phyloP scores from a whole-genome alignment of 2,329 filamentous ascomycete genomes.

The Pseudogymnoascus sp. region DNA sequence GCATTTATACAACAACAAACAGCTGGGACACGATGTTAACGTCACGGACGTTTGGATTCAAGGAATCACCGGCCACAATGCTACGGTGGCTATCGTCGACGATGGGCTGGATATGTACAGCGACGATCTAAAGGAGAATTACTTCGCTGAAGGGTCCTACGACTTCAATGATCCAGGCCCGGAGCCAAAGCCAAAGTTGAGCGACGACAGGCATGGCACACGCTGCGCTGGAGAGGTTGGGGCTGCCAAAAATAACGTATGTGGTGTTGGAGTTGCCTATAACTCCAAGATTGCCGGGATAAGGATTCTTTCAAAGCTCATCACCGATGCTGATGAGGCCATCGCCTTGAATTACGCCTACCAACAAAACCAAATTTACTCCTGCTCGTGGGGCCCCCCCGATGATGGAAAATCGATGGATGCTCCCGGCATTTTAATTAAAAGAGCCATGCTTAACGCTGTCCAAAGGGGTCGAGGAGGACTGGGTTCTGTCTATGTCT shows the following conservation, averaged over 20 bases:
- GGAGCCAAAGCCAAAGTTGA: slow-evolving; percentile 73
- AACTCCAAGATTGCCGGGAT: slow-evolving; percentile 85
- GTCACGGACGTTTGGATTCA: slow-evolving; percentile 90
- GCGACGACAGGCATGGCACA: slow-evolving; percentile 85
- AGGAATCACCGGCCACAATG: slow-evolving; percentile 81
- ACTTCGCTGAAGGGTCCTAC: slow-evolving; percentile 85
- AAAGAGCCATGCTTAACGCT: slow-evolving; percentile 83
- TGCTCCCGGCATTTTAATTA: slow-evolving; percentile 79
- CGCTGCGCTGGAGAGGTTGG: slow-evolving; percentile 91
- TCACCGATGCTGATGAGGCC: slow-evolving; percentile 88
- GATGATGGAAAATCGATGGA: slow-evolving; percentile 95
- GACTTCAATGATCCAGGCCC: slow-evolving; percentile 85
- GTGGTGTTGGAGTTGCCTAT: slow-evolving; percentile 92
- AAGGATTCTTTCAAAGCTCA: slow-evolving; percentile 83
- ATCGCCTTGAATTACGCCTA: slow-evolving; percentile 86
- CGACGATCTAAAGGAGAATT: slow-evolving; percentile 84
- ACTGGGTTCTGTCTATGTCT: slow-evolving; percentile 87
- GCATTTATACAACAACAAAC: slow-evolving; percentile 81
- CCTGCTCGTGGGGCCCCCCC: slow-evolving; percentile 95
- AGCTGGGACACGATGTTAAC: slow-evolving; percentile 86
- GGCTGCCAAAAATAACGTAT: slow-evolving; percentile 85
- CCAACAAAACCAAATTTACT: slow-evolving; percentile 92
- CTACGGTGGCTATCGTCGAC: slow-evolving; percentile 89
- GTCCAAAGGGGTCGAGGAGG: slow-evolving; percentile 80
- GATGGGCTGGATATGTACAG: slow-evolving; percentile 96